Base-by-base conservation (phyloP, 2,329 filamentous ascomycete genomes). In the Samsoniella hepiali region DNA sequence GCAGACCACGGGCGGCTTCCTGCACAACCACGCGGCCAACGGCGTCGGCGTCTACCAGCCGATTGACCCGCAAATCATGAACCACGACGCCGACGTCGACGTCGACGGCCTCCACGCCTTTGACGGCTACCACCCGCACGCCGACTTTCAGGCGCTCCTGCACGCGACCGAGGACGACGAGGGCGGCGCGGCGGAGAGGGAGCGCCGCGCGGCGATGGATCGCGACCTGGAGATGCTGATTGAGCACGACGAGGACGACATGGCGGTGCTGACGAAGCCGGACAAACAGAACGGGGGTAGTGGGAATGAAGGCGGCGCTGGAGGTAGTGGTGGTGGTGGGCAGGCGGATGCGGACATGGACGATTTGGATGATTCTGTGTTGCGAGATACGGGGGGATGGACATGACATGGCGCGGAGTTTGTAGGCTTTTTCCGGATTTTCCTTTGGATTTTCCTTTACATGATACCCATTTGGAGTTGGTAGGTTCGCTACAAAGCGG, bases 41-140 rank as follows among this genome's bases (percentile, higher is more conserved):
- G 65, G 76, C 13, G 68, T 64, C 68, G 32, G 69, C 68, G 73
- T 79, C 34, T 83, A 82, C 69, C 81, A 84, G 60, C 84, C 83
- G 32, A 85, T 86, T 71, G 83, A 86, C 69, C 83, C 84, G n/a
- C 82, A 83, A 67, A 85, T 86, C 61, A 85, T 85, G 68, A 80
- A 76, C 53, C 79, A 81, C 58, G 69, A 75, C 31, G 70, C 27
- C 47, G 68, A 51, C 69, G 70, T 9, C 70, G 71, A 73, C 63
- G 70, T 70, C 47, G 71, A 69, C 47, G 67, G 62, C 13, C 64
- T 54, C 53, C 66, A 5, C 66, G 67, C 44, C 49, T 82, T 81
- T 65, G 75, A 77, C 58, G 72, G 78, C 56, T 75, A 77, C 67
- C 72, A 76, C 62, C 69, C 76, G 3, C 79, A 82, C 32, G 74